Base-by-base conservation (phyloP, 352 stramenopile genomes). In the Aphanomyces invadans region DNA sequence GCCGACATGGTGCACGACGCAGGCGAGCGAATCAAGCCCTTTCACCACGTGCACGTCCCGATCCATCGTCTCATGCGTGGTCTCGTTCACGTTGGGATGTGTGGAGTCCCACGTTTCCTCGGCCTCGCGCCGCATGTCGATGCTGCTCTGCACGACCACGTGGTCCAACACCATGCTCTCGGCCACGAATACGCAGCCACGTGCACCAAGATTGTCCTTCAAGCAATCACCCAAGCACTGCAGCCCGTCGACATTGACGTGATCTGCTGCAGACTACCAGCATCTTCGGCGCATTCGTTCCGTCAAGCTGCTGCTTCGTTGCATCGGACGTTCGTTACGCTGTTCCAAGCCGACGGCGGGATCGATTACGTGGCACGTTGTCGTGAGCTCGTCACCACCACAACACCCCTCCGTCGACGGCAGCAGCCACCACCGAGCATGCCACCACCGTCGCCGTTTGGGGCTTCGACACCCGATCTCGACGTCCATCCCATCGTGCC, bases 271-370 rank as follows among this genome's bases (percentile, higher is more conserved):
- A 11, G 68, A 55, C 3, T 61, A 29, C 11, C 51, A 42, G 36
- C 28, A 81, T 79, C 51, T 80, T 76, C 33, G 76, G 74, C 32
- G 75, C 78, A 42, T 3, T 74, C 76, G 0, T 80, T 88, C 39
- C 74, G 71, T 19, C 54, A 73, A 23, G 80, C 75, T 0, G 68
- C 71, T 52, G 49, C 73, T 4, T 68, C 73, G 1, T 88, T 89
- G 25, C 62, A 86, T 11, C 68, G 82, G 1, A 76, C 85, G 51
- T 88, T 91, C 28, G 70, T 70, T 12, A 76, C 73, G 4, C 75
- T 88, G 71, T 80, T 88, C 49, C 76, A 76, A 39, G 75, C 85
- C 53, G 80, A 91, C 36, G 51, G 15, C 0, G 55, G 86, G 12
- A 56, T 67, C 7, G 82, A 91, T 49, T 91, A 89, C 49, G 57